Percentiles rank a stretch among this genome's conserved stretches.
Evolutionary conservation across 345 rosid species (phyloP).

Genomic region (Bruguiera gymnorhiza): DNA sequence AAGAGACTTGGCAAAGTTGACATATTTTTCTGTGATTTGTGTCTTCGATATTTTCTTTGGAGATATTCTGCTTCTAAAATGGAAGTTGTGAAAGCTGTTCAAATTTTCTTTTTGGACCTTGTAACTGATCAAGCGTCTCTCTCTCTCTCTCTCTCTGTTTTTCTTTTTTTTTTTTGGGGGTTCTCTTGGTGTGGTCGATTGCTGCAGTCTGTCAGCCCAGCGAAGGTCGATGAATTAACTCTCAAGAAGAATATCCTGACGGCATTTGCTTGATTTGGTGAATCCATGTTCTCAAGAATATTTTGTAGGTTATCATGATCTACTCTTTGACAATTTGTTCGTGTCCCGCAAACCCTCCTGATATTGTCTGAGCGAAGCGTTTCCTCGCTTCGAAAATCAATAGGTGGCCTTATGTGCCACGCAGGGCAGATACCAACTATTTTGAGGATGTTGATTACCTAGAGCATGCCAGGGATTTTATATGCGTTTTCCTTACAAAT

Average conservation of each 20-base stretch:
- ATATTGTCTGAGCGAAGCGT: neutral
- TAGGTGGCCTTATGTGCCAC: no score
- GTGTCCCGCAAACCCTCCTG: neutral
- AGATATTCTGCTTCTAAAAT: no score
- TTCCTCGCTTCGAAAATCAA: neutral
- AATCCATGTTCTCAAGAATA: neutral
- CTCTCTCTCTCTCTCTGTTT: neutral
- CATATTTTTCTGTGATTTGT: neutral
- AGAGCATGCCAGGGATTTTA: no score
- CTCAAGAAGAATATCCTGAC: constrained; percentile 73
- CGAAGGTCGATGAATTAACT: constrained; percentile 79
- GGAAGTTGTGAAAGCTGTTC: no score
- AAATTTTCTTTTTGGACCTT: no score
- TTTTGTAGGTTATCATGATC: constrained; percentile 1
- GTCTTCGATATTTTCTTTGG: neutral
- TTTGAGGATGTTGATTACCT: neutral
- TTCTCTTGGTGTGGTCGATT: neutral
- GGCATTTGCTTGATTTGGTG: constrained; percentile 31
- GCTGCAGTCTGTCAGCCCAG: constrained; percentile 77
- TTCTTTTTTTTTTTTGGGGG: neutral
- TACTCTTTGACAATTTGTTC: neutral
- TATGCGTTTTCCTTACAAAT: no score
- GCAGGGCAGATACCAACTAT: neutral
- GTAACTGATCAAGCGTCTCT: neutral
- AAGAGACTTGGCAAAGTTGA: neutral